Evolutionary conservation across 306 rosid species (phyloP).

Genomic region (Trifolium repens): DNA sequence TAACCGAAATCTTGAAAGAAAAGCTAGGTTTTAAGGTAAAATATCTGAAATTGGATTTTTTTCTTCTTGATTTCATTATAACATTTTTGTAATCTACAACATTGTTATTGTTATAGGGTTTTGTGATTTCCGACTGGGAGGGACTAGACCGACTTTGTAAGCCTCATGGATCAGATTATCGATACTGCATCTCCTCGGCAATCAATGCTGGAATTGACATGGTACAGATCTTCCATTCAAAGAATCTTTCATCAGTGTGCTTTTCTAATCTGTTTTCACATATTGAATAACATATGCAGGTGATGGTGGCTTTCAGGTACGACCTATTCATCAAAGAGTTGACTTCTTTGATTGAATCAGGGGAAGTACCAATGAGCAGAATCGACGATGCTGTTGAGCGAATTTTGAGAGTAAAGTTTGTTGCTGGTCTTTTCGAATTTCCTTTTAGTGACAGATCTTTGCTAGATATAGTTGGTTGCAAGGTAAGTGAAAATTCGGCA

Average conservation of each 20-base stretch:
- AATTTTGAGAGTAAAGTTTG: constrained; percentile 85
- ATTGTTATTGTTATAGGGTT: constrained; percentile 64
- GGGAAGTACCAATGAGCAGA: constrained; percentile 66
- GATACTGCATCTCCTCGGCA: constrained; percentile 63
- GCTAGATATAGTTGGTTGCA: constrained; percentile 82
- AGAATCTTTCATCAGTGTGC: constrained; percentile 8
- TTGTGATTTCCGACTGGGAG: constrained; percentile 88
- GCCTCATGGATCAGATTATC: constrained; percentile 69
- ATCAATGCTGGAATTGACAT: constrained; percentile 88
- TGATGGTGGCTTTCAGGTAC: constrained; percentile 69
- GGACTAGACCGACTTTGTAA: constrained; percentile 67
- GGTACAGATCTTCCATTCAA: constrained; percentile 54
- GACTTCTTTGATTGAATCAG: constrained; percentile 65
- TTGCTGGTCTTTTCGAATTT: constrained; percentile 77
- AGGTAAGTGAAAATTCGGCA: constrained; percentile 52
- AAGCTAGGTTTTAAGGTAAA: constrained; percentile 85
- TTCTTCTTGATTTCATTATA: constrained; percentile 37
- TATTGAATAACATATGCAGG: constrained; percentile 56
- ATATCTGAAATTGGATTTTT: constrained; percentile 6
- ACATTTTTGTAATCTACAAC: constrained; percentile 5
- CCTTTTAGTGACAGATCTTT: constrained; percentile 71
- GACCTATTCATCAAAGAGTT: constrained; percentile 58
- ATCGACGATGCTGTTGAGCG: constrained; percentile 85
- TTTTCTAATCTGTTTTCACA: constrained; percentile 13
- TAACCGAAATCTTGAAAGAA: constrained; percentile 74